A percentile compares a stretch with the other conserved stretches of the same genome.
phyloP scores from a whole-genome alignment of 345 rosid genomes.

The Mercurialis annua region DNA sequence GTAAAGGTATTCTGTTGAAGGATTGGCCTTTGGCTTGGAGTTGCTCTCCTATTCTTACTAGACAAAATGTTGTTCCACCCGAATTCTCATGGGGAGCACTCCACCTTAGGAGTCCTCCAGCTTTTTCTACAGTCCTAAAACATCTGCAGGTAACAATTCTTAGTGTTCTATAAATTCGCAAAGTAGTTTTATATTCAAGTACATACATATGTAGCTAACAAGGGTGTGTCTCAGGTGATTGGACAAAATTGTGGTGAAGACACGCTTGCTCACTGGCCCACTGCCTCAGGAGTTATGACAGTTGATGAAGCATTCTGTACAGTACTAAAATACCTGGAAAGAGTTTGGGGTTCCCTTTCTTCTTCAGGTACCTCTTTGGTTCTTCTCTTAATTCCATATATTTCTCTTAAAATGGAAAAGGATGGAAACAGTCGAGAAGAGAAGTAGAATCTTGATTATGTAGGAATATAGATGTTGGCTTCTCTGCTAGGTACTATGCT shows the following conservation, averaged over 20 bases:
- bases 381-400: slow-evolving; percentile 1
- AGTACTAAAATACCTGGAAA: slow-evolving; percentile 77
- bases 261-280: slow-evolving; percentile 96
- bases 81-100: slow-evolving; percentile 84
- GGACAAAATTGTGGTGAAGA: slow-evolving; percentile 92
- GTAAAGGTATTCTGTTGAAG: slow-evolving; percentile 62
- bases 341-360: slow-evolving; percentile 72
- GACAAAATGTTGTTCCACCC: slow-evolving; percentile 75
- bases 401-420: background rate
- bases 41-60: slow-evolving; percentile 69
- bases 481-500: background rate
- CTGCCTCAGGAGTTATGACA: slow-evolving; percentile 61
- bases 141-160: slow-evolving; percentile 67
- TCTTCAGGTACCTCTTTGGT: slow-evolving; percentile 57
- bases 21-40: slow-evolving; percentile 99
- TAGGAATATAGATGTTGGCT: background rate
- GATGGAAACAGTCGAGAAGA: background rate
- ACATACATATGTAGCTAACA: slow-evolving; percentile 16
- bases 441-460: background rate
- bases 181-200: slow-evolving; percentile 4
- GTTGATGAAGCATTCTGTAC: slow-evolving; percentile 72
- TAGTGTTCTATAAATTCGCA: slow-evolving; percentile 7
- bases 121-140: slow-evolving; percentile 69
- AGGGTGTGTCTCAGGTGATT: slow-evolving; percentile 45
- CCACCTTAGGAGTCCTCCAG: slow-evolving; percentile 78